These are phyloP conservation scores for Spinacia oleracea DNA, from an alignment of 179 eudicot species.

Conservation along the genomic window DNA sequence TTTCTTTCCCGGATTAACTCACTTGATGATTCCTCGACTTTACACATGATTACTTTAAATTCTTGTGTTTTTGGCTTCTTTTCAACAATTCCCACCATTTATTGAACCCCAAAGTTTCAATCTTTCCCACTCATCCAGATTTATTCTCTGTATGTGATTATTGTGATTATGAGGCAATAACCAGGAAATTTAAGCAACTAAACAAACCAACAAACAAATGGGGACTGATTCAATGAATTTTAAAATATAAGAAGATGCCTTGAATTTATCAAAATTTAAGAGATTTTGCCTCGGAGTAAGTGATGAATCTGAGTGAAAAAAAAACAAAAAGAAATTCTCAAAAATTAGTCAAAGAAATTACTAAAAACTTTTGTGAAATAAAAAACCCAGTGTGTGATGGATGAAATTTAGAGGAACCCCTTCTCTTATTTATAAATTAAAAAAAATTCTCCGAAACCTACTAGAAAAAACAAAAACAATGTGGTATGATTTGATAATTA, in stretches of 20 bases:
- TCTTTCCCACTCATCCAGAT: conserved; percentile 29
- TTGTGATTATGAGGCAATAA: conserved; percentile 21
- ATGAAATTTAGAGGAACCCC: neutral
- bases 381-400: neutral
- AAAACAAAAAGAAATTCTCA: neutral
- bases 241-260: neutral
- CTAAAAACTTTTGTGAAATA: neutral
- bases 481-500: neutral
- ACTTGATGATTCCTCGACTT: conserved; percentile 26
- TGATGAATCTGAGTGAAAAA: neutral
- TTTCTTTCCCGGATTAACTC: conserved; percentile 31
- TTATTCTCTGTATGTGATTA: neutral
- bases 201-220: neutral
- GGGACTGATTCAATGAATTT: conserved; percentile 3
- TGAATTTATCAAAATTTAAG: neutral
- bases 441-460: neutral
- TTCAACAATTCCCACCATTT: conserved; percentile 27
- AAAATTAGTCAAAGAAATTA: neutral
- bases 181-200: conserved; percentile 23
- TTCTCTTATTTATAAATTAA: neutral
- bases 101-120: conserved; percentile 20
- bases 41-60: conserved; percentile 32
- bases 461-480: neutral
- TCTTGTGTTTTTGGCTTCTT: conserved; percentile 23
- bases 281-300: neutral